phyloP scores from a whole-genome alignment of 305 asterid genomes.

The Fraxinus sp. region DNA sequence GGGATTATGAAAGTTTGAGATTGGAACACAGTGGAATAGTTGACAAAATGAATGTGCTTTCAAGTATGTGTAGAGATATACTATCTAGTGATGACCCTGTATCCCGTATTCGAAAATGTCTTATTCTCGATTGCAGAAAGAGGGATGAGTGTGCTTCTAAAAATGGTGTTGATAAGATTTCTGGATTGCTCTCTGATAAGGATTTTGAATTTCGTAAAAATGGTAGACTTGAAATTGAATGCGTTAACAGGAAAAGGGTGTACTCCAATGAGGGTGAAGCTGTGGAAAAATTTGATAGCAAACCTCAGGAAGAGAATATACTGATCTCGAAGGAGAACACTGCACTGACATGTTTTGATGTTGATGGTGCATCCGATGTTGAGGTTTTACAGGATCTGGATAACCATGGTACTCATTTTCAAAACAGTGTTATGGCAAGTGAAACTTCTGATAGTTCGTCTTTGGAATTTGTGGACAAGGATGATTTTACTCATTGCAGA shows the following conservation, averaged over 20 bases:
- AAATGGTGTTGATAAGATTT: slow-evolving; percentile 24
- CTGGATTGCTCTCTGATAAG: slow-evolving; percentile 21
- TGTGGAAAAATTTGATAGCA: slow-evolving; percentile 28
- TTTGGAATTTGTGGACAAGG: slow-evolving; percentile 20
- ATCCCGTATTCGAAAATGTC: slow-evolving; percentile 41
- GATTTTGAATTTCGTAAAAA: slow-evolving; percentile 24
- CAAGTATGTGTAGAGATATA: slow-evolving; percentile 66
- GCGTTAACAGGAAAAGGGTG: slow-evolving; percentile 47
- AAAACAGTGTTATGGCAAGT: slow-evolving; percentile 25
- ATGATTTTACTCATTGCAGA: slow-evolving; percentile 30
- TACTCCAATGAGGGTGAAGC: slow-evolving; percentile 35
- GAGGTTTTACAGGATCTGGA: slow-evolving; percentile 21
- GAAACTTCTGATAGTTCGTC: slow-evolving; percentile 25
- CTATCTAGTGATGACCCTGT: slow-evolving; percentile 68
- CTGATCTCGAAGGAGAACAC: slow-evolving; percentile 33
- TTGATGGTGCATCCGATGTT: slow-evolving; percentile 18
- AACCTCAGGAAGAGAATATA: slow-evolving; percentile 25
- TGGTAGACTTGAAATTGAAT: slow-evolving; percentile 32
- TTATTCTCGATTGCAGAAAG: slow-evolving; percentile 27
- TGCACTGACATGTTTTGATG: slow-evolving; percentile 18
- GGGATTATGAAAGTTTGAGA: slow-evolving; percentile 20
- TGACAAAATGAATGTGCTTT: slow-evolving; percentile 42
- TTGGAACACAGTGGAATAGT: slow-evolving; percentile 26
- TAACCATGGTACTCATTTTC: slow-evolving; percentile 24
- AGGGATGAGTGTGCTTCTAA: slow-evolving; percentile 23